phyloP scores from a whole-genome alignment of 306 rosid species.

The Fragaria iinumae region DNA sequence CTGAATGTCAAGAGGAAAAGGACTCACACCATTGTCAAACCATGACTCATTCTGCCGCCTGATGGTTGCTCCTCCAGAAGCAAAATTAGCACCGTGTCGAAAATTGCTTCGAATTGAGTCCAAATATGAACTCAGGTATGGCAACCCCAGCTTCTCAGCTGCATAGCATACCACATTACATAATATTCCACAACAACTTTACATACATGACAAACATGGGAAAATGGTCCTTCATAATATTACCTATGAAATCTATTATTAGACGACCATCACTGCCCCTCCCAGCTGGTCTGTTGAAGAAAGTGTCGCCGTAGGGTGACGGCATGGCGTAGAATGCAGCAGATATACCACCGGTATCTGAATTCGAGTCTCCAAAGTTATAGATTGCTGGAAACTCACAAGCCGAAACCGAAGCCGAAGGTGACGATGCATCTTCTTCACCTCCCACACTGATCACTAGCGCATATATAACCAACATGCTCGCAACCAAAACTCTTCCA shows the following conservation, averaged over 20 bases:
- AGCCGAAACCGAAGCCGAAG: background rate
- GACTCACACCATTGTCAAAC: constrained; percentile 53
- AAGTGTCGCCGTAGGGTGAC: constrained; percentile 59
- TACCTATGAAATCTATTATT: constrained; percentile 66
- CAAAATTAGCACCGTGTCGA: constrained; percentile 83
- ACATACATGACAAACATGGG: background rate
- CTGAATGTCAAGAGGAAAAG: constrained; percentile 71
- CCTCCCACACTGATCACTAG: constrained; percentile 22
- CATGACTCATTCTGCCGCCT: constrained; percentile 48
- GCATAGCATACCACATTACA: constrained; percentile 12
- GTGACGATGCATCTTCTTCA: constrained; percentile 4
- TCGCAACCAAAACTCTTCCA: background rate
- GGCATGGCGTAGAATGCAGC: constrained; percentile 53
- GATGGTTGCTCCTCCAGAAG: constrained; percentile 69
- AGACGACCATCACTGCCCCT: constrained; percentile 74
- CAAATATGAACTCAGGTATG: constrained; percentile 55
- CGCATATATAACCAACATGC: constrained; percentile 27
- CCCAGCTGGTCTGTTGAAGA: constrained; percentile 54
- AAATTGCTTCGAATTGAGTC: constrained; percentile 73
- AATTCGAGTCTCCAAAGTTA: constrained; percentile 75
- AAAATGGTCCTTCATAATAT: background rate
- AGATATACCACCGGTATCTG: constrained; percentile 66
- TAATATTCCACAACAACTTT: background rate
- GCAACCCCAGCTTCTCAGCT: constrained; percentile 57
- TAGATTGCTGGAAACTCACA: constrained; percentile 61